Conservation (phyloP, 345 rosid species). For the Eucalyptus erythrocorys region DNA sequence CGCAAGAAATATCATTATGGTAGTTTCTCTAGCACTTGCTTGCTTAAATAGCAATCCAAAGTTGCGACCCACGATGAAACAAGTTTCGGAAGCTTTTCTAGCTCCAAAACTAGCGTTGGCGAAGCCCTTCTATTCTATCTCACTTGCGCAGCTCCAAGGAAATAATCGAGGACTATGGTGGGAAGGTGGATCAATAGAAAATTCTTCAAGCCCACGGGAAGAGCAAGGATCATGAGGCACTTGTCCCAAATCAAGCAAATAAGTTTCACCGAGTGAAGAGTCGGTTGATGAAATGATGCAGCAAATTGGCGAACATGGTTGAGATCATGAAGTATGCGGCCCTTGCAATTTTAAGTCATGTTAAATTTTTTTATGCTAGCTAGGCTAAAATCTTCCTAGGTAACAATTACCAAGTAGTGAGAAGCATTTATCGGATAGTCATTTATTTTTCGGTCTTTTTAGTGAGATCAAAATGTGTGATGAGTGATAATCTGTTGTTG, state of each 20-base stretch:
- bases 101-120: background rate
- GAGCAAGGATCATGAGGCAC: background rate
- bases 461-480: background rate
- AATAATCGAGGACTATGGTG: background rate
- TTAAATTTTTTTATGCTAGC: background rate
- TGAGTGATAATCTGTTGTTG: background rate
- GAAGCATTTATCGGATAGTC: accelerated
- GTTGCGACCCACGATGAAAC: background rate
- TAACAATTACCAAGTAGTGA: background rate
- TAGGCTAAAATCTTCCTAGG: background rate
- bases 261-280: background rate
- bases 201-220: background rate
- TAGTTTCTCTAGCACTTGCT: background rate
- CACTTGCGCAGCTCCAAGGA: background rate
- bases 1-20: background rate
- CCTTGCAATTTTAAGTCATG: background rate
- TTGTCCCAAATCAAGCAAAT: background rate
- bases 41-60: background rate
- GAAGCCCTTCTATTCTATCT: background rate
- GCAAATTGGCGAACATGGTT: background rate
- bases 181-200: background rate
- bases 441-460: background rate
- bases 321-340: background rate
- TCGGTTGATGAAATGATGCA: background rate
- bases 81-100: background rate